Conservation (phyloP, 495 filamentous ascomycete species). For the Cercophora sp. region DNA sequence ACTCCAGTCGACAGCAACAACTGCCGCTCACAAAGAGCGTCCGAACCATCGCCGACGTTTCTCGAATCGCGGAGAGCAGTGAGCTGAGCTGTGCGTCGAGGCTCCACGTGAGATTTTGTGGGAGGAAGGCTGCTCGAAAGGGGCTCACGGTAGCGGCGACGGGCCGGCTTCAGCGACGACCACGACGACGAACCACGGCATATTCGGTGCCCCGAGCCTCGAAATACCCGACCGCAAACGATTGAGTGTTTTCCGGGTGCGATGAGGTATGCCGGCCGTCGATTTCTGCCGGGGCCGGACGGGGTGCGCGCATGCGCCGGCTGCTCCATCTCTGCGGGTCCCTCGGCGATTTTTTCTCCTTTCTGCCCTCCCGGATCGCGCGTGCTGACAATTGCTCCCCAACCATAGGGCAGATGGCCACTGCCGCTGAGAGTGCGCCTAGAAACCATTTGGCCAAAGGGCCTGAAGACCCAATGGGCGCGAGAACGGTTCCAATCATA, state of each 20-base stretch:
- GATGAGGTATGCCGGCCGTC: slow-evolving; percentile 26
- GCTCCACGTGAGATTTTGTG: background rate
- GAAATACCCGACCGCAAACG: slow-evolving; percentile 13
- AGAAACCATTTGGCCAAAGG: slow-evolving; percentile 36
- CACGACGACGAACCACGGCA: slow-evolving; percentile 7
- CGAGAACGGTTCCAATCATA: slow-evolving; percentile 46
- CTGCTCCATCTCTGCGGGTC: slow-evolving; percentile 9
- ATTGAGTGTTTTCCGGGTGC: slow-evolving; percentile 12
- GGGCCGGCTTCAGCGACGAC: background rate
- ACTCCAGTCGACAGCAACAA: background rate
- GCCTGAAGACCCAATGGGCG: slow-evolving; percentile 38
- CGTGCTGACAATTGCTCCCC: slow-evolving; percentile 21
- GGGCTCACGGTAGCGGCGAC: background rate
- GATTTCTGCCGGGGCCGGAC: background rate
- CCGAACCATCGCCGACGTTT: background rate
- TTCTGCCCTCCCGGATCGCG: background rate
- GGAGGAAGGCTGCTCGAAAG: background rate
- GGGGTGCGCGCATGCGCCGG: slow-evolving; percentile 12
- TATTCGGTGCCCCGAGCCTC: slow-evolving; percentile 7
- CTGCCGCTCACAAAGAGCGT: background rate
- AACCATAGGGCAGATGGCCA: slow-evolving; percentile 44
- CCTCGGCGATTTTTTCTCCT: slow-evolving; percentile 4
- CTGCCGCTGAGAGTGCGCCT: slow-evolving; percentile 44
- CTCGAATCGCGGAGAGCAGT: slow-evolving; percentile 1
- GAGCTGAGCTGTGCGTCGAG: no score